Conservation (phyloP, 306 rosid genomes). For the apple (Malus domestica) region DNA sequence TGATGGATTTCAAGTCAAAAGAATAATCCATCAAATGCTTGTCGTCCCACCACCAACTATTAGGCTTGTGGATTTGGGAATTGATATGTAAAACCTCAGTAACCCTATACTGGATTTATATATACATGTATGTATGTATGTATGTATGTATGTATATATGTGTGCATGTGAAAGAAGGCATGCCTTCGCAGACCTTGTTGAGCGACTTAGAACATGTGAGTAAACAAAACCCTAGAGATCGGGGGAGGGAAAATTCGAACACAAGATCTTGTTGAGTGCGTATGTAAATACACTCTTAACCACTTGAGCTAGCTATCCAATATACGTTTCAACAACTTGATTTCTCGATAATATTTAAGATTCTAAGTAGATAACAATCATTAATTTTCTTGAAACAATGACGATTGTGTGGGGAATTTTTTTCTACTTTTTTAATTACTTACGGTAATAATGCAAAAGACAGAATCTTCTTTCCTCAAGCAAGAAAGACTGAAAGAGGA, state of each 20-base stretch:
- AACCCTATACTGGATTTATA: neutral
- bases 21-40: neutral
- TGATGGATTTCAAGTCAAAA: conserved; percentile 8
- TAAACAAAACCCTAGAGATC: neutral
- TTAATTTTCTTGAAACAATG: neutral
- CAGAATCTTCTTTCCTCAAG: neutral
- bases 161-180: too few relatives aligned
- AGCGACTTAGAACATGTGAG: neutral
- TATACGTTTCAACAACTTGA: neutral
- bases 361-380: neutral
- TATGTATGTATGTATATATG: too few relatives aligned
- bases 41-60: neutral
- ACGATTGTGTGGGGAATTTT: neutral
- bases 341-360: neutral
- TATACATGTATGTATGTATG: too few relatives aligned
- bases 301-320: too few relatives aligned
- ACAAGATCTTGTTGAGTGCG: neutral
- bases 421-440: neutral
- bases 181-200: too few relatives aligned
- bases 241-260: neutral
- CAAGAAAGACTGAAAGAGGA: neutral
- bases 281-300: too few relatives aligned
- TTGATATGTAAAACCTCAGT: neutral
- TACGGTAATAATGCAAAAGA: neutral
- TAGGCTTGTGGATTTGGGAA: neutral